These are phyloP conservation scores for Cucumis cinereus DNA, from an alignment of 306 rosid species.

Conservation along the genomic window DNA sequence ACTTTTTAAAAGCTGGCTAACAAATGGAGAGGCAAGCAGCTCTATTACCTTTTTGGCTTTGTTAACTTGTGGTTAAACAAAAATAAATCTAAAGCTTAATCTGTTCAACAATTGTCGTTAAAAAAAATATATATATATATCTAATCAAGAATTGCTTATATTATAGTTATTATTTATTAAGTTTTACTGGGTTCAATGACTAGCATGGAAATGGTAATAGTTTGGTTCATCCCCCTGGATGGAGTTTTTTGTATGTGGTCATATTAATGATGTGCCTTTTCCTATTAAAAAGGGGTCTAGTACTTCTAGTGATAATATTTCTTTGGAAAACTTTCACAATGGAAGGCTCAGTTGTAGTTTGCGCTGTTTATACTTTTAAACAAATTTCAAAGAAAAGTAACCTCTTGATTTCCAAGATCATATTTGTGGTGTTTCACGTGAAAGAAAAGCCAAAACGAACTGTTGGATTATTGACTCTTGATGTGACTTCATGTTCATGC, in stretches of 20 bases:
- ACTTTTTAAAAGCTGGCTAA: slow-evolving; percentile 91
- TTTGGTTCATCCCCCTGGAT: background rate
- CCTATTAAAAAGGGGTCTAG: background rate
- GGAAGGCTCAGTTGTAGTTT: background rate
- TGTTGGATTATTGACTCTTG: background rate
- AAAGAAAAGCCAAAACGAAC: background rate
- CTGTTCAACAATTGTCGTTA: background rate
- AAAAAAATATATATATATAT: too few relatives aligned
- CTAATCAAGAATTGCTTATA: background rate
- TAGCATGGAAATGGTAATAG: background rate
- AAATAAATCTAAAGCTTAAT: background rate
- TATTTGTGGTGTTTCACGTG: background rate
- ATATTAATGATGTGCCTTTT: background rate
- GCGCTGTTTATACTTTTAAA: background rate
- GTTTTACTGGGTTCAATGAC: background rate
- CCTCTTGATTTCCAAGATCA: background rate
- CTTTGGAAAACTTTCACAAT: background rate
- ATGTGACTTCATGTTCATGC: background rate
- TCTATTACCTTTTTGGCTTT: slow-evolving; percentile 5
- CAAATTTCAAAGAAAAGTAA: background rate
- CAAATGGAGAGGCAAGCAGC: slow-evolving; percentile 86
- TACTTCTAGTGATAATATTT: background rate
- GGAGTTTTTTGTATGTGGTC: background rate
- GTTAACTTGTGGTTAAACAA: slow-evolving; percentile 3
- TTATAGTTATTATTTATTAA: background rate